Evolutionary conservation across 495 filamentous ascomycete genomes (phyloP), one percentile per base, ranked within the genome.

Genomic region (Stereocaulon alpinum): DNA sequence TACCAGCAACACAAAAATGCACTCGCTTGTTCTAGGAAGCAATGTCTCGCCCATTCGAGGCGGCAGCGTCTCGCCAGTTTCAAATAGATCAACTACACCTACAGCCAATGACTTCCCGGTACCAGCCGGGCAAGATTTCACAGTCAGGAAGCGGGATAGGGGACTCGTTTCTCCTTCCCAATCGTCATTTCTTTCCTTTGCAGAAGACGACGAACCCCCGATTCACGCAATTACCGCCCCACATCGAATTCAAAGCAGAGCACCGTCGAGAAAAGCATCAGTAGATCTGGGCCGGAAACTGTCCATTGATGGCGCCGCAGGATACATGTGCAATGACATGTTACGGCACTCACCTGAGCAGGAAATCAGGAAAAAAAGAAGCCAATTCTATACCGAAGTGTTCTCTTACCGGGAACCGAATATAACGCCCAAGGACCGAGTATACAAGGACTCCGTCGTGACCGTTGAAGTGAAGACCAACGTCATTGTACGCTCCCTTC

Each of bases 381-480:
- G 62, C 18, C 75, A 79, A 61, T 86, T 81, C 65, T 87, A 82
- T 62, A 79, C 77, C 29, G 83, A 85, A 22, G 72, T 73, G 17
- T 86, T 89, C 63, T 72, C 73, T 9, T 67, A 76, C 51, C 79
- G 82, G 59, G 79, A 81, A 58, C 68, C 72, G 4, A 66, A 68
- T 56, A 65, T 72, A n/a, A 74, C 79, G 11, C 77, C 81, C 11
- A 75, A 74, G 58, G 80, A 86, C 47, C 76, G 80, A 32, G 72
- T 89, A 22, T 69, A 71, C 17, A 81, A 80, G 60, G 81, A 91
- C 61, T 83, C 88, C 18, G 75, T 86, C 55, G 80, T 96, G 56
- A 77, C 88, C 57, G 87, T 85, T 40, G 89, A 96, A 68, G 70
- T 97, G 34, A 85, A 82, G 66, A 89, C 88, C n/a, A 96, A 93